Base-by-base conservation (phyloP, 768 basidiomycete species). In the Tubosaeta sp. region DNA sequence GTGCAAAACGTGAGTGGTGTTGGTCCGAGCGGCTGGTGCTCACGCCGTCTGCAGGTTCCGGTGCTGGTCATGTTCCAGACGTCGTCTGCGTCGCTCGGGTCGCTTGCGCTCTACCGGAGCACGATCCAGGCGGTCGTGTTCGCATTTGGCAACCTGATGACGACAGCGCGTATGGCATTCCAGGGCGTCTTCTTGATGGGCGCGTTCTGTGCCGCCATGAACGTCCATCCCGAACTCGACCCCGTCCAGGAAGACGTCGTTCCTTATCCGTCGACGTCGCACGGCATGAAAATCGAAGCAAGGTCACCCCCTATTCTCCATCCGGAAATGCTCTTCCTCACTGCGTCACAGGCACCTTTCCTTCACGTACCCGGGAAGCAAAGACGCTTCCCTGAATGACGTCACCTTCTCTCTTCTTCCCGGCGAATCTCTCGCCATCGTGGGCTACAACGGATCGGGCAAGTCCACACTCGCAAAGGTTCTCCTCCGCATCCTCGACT, bases 391-490 rank as follows among this genome's bases (percentile, higher is more conserved):
- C 30, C 68, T 94, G 41, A 76, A 72, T 55, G 75, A 89, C 61
- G 76, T 94, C 59, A 87, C 73, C 59, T 81, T 94, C 54, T 76
- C 73, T 22, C 73, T 94, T 39, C 71, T 80, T 49, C 73, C 89
- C 14, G 92, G 92, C 12, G 87, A 90, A 71, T 84, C 76, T 34
- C 77, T 94, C 44, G 92, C 92, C 12, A 84, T 94, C 53, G 91
- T 93, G 19, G 91, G 87, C 18, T 85, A 81, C 67, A 90, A 90
- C 66, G 87, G 88, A 56, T 90, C 87, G 57, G 88, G 89, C 24
- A 94, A 94, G 73, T 89, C 90, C 8, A 94, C 91, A 1, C 80
- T 94, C 40, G 87, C 89, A 3, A 89, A 89, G 60, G 76, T 90
- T 42, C 71, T 94, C 24, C 75, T 92, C 16, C 85, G 91, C 39